A percentile compares a stretch with the other conserved stretches of the same genome.
These are phyloP conservation scores for Coemansia sp. DNA, from an alignment of 192 early-diverging fungal genomes.

Conservation along the genomic window DNA sequence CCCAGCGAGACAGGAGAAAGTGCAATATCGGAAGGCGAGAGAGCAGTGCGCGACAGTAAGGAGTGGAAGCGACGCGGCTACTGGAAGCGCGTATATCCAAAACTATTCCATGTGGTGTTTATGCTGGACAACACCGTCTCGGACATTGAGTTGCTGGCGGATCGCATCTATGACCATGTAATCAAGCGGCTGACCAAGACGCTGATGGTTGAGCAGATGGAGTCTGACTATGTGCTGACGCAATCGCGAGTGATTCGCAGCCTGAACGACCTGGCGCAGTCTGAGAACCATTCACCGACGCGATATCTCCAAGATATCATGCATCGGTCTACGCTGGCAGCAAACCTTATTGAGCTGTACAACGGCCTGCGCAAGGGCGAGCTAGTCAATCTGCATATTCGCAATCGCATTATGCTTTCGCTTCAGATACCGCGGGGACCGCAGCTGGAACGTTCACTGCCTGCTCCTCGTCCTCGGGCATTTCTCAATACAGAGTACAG, in stretches of 20 bases:
- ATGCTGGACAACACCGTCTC: slow-evolving; percentile 53
- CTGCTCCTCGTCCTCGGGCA: slow-evolving; percentile 12
- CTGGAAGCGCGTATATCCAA: slow-evolving; percentile 37
- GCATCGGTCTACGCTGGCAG: slow-evolving; percentile 24
- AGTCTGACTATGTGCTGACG: slow-evolving; percentile 47
- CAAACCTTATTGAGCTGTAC: slow-evolving; percentile 42
- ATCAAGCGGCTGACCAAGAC: slow-evolving; percentile 46
- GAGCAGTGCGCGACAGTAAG: slow-evolving; percentile 54
- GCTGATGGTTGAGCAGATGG: slow-evolving; percentile 53
- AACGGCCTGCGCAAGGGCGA: slow-evolving; percentile 43
- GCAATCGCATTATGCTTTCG: slow-evolving; percentile 51
- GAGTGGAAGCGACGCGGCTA: slow-evolving; percentile 54
- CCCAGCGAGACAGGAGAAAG: slow-evolving; percentile 52
- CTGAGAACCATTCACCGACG: slow-evolving; percentile 19
- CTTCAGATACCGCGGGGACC: slow-evolving; percentile 51
- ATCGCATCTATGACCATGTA: slow-evolving; percentile 50
- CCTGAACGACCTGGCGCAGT: slow-evolving; percentile 41
- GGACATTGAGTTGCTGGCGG: slow-evolving; percentile 36
- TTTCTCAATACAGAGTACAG: slow-evolving; percentile 15
- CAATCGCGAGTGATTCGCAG: slow-evolving; percentile 46
- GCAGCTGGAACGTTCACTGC: slow-evolving; percentile 36
- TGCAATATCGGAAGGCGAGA: slow-evolving; percentile 47
- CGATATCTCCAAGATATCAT: slow-evolving; percentile 35
- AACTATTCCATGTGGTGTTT: slow-evolving; percentile 48
- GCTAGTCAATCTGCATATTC: slow-evolving; percentile 44